phyloP scores from a whole-genome alignment of 352 stramenopile genomes.

The Globisporangium takayamanum region DNA sequence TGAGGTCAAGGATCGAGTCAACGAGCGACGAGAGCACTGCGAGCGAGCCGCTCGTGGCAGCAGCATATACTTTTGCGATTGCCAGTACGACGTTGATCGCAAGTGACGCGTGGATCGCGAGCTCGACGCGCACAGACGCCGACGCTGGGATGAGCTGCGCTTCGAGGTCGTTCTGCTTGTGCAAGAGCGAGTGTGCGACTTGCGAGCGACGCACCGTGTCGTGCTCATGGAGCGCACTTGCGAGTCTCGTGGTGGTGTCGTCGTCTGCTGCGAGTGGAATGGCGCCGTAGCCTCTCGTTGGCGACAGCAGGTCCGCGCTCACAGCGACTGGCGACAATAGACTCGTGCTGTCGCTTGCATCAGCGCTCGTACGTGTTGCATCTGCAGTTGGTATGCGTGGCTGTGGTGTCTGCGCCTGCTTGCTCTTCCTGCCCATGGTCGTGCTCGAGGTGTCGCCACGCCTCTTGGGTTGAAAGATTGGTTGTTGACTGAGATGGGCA shows the following conservation, averaged over 20 bases:
- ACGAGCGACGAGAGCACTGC: conserved; percentile 93
- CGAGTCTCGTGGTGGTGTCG: background rate
- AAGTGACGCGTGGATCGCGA: conserved; percentile 66
- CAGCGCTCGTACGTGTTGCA: background rate
- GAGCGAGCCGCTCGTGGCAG: conserved; percentile 84
- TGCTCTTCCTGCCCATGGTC: conserved; percentile 3
- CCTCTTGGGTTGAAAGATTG: background rate
- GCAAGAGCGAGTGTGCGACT: conserved; percentile 61
- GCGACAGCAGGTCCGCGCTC: background rate
- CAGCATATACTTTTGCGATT: conserved; percentile 67
- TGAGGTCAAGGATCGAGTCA: conserved; percentile 92
- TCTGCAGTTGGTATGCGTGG: background rate
- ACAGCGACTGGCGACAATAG: background rate
- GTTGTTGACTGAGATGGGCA: too few relatives aligned
- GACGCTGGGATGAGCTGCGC: conserved; percentile 27
- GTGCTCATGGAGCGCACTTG: background rate
- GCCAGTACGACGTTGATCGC: conserved; percentile 68
- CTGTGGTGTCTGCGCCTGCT: background rate
- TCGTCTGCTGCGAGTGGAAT: background rate
- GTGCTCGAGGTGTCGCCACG: background rate
- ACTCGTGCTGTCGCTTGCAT: background rate
- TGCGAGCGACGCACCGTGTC: conserved; percentile 38
- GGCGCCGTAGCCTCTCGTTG: conserved; percentile 2
- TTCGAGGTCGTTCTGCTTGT: conserved; percentile 56
- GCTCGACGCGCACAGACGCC: conserved; percentile 47